Evolutionary conservation across 345 rosid species (phyloP).

Genomic region (Sisymbrium irio): DNA sequence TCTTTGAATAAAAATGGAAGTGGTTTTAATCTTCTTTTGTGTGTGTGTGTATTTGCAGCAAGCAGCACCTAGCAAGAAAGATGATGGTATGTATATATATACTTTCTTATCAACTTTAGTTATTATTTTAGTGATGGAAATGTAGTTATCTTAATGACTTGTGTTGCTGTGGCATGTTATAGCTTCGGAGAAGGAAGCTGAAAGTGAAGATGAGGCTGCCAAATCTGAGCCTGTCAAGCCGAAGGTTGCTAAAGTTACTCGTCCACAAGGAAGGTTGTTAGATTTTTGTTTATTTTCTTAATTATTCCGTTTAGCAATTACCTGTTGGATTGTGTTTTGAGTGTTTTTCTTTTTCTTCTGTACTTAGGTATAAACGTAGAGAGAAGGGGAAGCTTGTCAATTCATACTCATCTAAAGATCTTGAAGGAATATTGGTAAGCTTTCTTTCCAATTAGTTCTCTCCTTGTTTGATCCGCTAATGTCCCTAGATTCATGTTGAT

Average conservation of each 20-base stretch:
- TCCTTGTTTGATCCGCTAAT: background rate
- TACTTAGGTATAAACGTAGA: slow-evolving; percentile 67
- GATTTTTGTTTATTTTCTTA: background rate
- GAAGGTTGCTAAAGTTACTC: slow-evolving; percentile 57
- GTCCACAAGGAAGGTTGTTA: slow-evolving; percentile 89
- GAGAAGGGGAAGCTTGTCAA: slow-evolving; percentile 87
- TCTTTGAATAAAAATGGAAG: background rate
- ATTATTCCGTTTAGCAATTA: background rate
- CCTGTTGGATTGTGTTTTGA: background rate
- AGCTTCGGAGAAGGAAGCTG: slow-evolving; percentile 42
- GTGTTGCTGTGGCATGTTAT: slow-evolving; percentile 6
- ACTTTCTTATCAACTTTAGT: background rate
- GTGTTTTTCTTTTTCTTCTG: background rate
- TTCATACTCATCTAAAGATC: slow-evolving; percentile 79
- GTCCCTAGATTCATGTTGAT: background rate
- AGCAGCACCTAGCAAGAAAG: slow-evolving; percentile 42
- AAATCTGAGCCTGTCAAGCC: slow-evolving; percentile 38
- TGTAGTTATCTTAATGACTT: background rate
- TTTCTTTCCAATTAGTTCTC: background rate
- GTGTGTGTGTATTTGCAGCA: slow-evolving; percentile 47
- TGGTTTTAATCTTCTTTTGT: background rate
- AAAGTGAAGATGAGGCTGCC: slow-evolving; percentile 37
- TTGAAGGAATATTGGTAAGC: slow-evolving; percentile 90
- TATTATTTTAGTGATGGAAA: background rate
- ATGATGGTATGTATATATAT: slow-evolving; percentile 48